Evolutionary conservation across 352 stramenopile species (phyloP).

Genomic region (Achlya hypogyna): DNA sequence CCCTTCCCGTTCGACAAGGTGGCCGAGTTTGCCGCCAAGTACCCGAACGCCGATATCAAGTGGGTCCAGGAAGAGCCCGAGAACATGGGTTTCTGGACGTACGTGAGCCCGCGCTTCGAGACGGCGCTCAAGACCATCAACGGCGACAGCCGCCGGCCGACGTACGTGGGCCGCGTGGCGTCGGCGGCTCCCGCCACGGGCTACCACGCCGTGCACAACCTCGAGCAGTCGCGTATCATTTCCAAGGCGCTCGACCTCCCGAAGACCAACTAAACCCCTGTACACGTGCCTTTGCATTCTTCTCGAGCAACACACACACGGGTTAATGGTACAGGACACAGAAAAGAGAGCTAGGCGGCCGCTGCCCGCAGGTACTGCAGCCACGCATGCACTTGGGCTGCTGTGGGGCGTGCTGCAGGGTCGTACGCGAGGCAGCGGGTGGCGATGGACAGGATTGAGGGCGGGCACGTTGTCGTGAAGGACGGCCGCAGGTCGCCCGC

Average conservation of each 20-base stretch:
- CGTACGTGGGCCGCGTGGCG: conserved; percentile 91
- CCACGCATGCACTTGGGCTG: neutral
- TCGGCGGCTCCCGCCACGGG: conserved; percentile 93
- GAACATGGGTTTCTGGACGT: conserved; percentile 96
- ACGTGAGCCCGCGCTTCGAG: conserved; percentile 90
- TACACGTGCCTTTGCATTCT: neutral
- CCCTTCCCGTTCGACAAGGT: conserved; percentile 97
- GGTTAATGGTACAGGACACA: too few relatives aligned
- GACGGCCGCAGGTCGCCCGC: conserved; percentile 38
- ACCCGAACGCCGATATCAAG: conserved; percentile 90
- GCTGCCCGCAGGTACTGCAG: neutral
- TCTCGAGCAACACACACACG: too few relatives aligned
- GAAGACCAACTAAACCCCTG: conserved; percentile 9
- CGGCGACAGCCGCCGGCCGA: conserved; percentile 65
- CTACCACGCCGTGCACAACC: conserved; percentile 89
- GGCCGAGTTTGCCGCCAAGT: conserved; percentile 76
- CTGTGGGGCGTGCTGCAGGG: conserved; percentile 8
- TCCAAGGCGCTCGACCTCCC: conserved; percentile 48
- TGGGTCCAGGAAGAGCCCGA: conserved; percentile 95
- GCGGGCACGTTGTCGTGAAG: conserved; percentile 37
- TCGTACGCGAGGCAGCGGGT: conserved; percentile 35
- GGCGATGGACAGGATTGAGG: conserved; percentile 35
- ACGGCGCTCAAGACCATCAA: conserved; percentile 91
- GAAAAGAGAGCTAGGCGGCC: neutral
- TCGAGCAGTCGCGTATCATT: conserved; percentile 90